A percentile compares a stretch with the other conserved stretches of the same genome.
phyloP scores from a whole-genome alignment of 306 rosid species.

The Vigna hirtella region DNA sequence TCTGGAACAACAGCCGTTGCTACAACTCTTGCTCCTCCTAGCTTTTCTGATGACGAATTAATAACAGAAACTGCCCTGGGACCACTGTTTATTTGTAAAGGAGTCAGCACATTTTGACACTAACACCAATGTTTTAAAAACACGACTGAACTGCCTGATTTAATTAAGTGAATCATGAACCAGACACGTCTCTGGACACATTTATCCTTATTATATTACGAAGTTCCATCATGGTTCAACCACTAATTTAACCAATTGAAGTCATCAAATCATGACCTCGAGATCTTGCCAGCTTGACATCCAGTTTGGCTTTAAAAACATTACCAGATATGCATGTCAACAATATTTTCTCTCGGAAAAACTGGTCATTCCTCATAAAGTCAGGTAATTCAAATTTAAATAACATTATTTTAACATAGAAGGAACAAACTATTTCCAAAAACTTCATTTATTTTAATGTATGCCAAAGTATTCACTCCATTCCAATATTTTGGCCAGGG shows the following conservation, averaged over 20 bases:
- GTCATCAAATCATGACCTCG: constrained; percentile 18
- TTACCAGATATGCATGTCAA: constrained; percentile 25
- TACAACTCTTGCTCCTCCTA: constrained; percentile 87
- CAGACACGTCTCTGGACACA: not conserved
- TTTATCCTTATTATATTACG: not conserved
- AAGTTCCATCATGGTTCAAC: not conserved
- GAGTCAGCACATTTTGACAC: constrained; percentile 35
- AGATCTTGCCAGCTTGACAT: too few species aligned
- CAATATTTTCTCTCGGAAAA: constrained; percentile 20
- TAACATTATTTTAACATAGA: not conserved
- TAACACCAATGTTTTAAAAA: not conserved
- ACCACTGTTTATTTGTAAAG: constrained; percentile 62
- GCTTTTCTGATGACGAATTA: constrained; percentile 75
- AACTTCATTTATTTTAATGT: not conserved
- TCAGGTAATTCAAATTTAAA: constrained; percentile 27
- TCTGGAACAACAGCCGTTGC: constrained; percentile 80
- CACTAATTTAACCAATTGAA: constrained; percentile 13
- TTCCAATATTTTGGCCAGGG: constrained; percentile 28
- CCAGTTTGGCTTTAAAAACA: not conserved
- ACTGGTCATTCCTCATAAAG: constrained; percentile 17
- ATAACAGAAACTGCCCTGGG: constrained; percentile 93
- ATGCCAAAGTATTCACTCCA: not conserved
- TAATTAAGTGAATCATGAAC: constrained; percentile 13
- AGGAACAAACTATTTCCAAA: not conserved
- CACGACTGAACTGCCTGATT: not conserved